Evolutionary conservation across 768 basidiomycete genomes (phyloP).

Genomic region (Termitomyces sp.): DNA sequence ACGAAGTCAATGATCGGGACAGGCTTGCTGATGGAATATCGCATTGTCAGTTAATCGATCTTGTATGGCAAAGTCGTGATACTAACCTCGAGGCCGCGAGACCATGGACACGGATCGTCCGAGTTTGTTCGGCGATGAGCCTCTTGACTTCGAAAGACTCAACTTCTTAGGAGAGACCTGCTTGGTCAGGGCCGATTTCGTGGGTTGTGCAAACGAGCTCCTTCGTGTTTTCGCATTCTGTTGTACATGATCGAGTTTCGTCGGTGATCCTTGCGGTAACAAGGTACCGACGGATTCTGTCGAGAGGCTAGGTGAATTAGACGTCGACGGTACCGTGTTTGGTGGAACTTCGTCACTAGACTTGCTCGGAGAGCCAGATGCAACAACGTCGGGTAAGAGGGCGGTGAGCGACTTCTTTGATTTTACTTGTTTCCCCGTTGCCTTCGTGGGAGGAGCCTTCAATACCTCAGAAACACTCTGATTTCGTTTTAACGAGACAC

Average conservation of each 20-base stretch:
- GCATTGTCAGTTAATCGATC: not conserved
- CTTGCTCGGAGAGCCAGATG: not conserved
- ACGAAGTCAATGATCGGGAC: constrained; percentile 21
- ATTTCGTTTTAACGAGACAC: constrained; percentile 25
- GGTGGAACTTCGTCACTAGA: not conserved
- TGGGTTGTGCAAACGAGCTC: constrained; percentile 13
- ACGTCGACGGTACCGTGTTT: constrained; percentile 11
- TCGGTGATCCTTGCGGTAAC: constrained; percentile 27
- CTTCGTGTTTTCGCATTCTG: constrained; percentile 1
- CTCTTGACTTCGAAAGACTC: constrained; percentile 17
- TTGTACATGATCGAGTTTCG: constrained; percentile 23
- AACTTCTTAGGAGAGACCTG: constrained; percentile 8
- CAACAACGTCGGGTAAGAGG: not conserved
- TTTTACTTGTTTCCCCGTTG: not conserved
- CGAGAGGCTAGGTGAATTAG: constrained; percentile 10
- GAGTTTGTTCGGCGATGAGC: constrained; percentile 27
- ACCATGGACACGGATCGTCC: constrained; percentile 25
- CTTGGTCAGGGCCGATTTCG: constrained; percentile 18
- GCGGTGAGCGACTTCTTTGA: not conserved
- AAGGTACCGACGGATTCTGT: constrained; percentile 5
- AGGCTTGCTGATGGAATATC: constrained; percentile 12
- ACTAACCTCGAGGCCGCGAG: constrained; percentile 26
- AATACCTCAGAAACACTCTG: constrained; percentile 9
- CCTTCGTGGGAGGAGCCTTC: constrained; percentile 2
- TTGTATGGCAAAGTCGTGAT: not conserved